A percentile compares a stretch with the other conserved stretches of the same genome.
Evolutionary conservation across 129 eudicot species (phyloP).

Genomic region (Chrysanthemum seticuspe): DNA sequence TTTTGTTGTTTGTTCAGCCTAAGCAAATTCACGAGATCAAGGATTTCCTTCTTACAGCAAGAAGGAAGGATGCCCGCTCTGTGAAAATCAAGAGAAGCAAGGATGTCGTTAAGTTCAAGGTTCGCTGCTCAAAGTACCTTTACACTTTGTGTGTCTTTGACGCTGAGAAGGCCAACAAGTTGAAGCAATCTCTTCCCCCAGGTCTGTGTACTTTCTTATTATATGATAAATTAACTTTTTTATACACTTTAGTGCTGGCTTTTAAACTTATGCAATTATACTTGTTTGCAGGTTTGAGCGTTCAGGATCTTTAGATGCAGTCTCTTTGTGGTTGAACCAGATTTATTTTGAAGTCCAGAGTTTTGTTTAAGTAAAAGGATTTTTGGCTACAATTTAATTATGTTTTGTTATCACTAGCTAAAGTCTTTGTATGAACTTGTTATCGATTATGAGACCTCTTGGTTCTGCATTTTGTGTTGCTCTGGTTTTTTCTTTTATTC

Average conservation of each 20-base stretch:
- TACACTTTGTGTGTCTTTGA: slow-evolving; percentile 31
- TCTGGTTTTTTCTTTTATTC: background rate
- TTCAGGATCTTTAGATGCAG: slow-evolving; percentile 25
- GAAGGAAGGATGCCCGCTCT: slow-evolving; percentile 35
- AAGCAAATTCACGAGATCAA: slow-evolving; percentile 37
- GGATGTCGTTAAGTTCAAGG: slow-evolving; percentile 36
- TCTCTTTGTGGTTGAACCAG: background rate
- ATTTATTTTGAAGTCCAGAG: background rate
- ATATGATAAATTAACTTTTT: background rate
- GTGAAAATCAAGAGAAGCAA: slow-evolving; percentile 35
- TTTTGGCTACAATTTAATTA: background rate
- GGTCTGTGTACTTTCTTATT: background rate
- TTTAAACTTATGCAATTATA: background rate
- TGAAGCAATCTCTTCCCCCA: slow-evolving; percentile 39
- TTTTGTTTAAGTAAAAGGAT: slow-evolving; percentile 21
- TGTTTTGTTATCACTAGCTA: slow-evolving; percentile 12
- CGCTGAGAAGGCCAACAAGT: slow-evolving; percentile 31
- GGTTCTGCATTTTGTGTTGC: background rate
- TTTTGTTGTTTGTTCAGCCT: slow-evolving; percentile 11
- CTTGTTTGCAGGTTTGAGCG: slow-evolving; percentile 31
- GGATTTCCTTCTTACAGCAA: slow-evolving; percentile 34
- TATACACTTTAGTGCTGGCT: background rate
- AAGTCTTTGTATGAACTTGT: slow-evolving; percentile 26
- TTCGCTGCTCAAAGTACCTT: slow-evolving; percentile 32
- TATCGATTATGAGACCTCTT: slow-evolving; percentile 9